Base-by-base conservation (phyloP, 2,329 filamentous ascomycete species). In the Rhynchosporium graminicola region DNA sequence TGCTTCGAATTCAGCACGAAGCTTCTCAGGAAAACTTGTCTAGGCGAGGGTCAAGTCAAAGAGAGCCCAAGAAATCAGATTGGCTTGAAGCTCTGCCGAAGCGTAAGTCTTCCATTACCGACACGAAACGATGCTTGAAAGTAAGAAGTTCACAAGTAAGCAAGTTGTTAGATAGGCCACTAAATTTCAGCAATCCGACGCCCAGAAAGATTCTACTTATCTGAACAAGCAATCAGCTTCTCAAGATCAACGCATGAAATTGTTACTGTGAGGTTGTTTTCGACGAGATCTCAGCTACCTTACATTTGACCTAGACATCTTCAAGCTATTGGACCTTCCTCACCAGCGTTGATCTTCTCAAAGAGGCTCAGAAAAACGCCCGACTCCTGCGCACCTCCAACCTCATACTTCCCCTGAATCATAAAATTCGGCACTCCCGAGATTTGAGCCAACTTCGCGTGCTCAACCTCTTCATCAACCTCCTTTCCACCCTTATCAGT, bases 401-500 rank as follows among this genome's bases (percentile, higher is more conserved):
- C 75, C 68, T 87, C 83, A 74, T 86, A 88, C 68, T 78, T 79
- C 1, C 80, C 87, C 70, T 93, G 88, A 65, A 95, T 83, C 12
- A 85, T 85, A 73, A 91, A 93, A 73, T 90, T 85, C 6, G 91
- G 90, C 65, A 95, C 91, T 0, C 89, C 89, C 59, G 77, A 80
- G 45, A 93, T 71, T 9, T 77, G 77, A 70, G 82, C 79, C 77
- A 67, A 77, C 75, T 33, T 75, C 64, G 20, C 80, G 75, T 58
- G 60, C 60, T 65, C 69, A 28, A 73, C 72, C 65, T 73, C 71
- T 28, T 57, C 58, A 66, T 74, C 72, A 33, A 74, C 72, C 15
- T 64, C 81, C 0, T 77, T 74, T 0, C 83, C 85, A 1, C 86
- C 87, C 52, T 77, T 76, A 9, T 80, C 83, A 52, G 78, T 78